Percentiles rank a stretch among this genome's conserved stretches.
These are phyloP conservation scores for Aspergillus quadricinctus DNA, from an alignment of 2,329 filamentous ascomycete genomes.

Conservation along the genomic window DNA sequence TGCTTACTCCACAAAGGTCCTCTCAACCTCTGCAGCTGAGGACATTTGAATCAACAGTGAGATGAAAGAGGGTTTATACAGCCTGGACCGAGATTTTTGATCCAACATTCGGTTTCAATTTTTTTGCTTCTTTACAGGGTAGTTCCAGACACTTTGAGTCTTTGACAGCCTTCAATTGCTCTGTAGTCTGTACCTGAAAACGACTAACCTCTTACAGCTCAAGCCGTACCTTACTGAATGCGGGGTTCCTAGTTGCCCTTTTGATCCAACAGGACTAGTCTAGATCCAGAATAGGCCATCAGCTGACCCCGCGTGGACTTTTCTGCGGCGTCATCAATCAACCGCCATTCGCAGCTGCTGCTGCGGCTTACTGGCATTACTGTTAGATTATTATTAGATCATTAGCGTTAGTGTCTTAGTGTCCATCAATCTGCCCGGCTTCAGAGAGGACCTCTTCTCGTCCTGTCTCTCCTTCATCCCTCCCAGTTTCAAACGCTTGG, in stretches of 20 bases:
- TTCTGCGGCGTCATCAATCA: not conserved
- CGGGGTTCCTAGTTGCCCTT: constrained; percentile 13
- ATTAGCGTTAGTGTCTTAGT: not conserved
- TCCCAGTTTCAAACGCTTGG: not conserved
- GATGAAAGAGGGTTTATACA: not conserved
- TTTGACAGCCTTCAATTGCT: no score
- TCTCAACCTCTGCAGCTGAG: not conserved
- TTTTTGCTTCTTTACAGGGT: not conserved
- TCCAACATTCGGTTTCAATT: no score
- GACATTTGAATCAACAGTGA: not conserved
- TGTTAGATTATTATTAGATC: not conserved
- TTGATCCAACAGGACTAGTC: constrained; percentile 6
- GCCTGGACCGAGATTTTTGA: no score
- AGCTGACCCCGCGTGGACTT: constrained; percentile 20
- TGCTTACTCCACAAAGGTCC: not conserved
- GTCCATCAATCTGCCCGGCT: not conserved
- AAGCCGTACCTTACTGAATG: constrained; percentile 19
- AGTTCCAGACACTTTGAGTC: not conserved
- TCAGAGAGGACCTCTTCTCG: not conserved
- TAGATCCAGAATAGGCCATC: constrained; percentile 12
- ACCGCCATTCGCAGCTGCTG: not conserved
- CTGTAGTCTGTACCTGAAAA: not conserved
- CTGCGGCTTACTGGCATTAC: not conserved
- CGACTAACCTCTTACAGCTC: not conserved
- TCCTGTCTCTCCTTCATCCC: not conserved